A percentile compares a stretch with the other conserved stretches of the same genome.
Conservation (phyloP, 306 rosid genomes). For the Rubus idaeus region DNA sequence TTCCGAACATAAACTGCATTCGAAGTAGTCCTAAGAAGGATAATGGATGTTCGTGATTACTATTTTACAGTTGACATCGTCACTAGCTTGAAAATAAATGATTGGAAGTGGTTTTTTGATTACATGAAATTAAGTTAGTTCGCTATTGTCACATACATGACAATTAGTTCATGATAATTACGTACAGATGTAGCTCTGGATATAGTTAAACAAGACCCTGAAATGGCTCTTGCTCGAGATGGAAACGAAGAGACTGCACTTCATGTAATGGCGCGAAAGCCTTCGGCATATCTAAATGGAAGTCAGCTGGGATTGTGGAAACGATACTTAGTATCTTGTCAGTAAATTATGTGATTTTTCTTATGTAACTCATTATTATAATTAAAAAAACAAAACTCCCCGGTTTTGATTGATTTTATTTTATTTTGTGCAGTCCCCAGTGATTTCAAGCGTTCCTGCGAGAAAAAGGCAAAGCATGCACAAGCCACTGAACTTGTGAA, state of each 20-base stretch:
- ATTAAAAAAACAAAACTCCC: not conserved
- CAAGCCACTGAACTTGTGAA: slow-evolving; percentile 6
- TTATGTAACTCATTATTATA: not conserved
- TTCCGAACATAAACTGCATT: too few relatives aligned
- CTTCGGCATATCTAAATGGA: not conserved
- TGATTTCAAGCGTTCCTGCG: not conserved
- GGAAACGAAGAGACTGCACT: not conserved
- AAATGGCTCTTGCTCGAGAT: not conserved
- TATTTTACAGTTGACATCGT: too few relatives aligned
- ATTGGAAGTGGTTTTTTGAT: too few relatives aligned
- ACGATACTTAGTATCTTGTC: not conserved
- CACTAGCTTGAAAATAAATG: too few relatives aligned
- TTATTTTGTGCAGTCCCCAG: not conserved
- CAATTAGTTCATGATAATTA: not conserved
- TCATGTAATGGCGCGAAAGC: slow-evolving; percentile 2
- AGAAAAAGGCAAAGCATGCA: not conserved
- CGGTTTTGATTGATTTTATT: not conserved
- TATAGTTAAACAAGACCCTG: not conserved
- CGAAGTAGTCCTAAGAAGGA: too few relatives aligned
- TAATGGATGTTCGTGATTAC: too few relatives aligned
- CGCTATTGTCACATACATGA: too few relatives aligned
- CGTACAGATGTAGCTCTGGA: not conserved
- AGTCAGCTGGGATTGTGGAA: not conserved
- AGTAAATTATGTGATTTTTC: not conserved
- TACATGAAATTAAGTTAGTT: too few relatives aligned